These are phyloP conservation scores for Didymella pinodella DNA, from an alignment of 2,329 filamentous ascomycete genomes.

Conservation along the genomic window DNA sequence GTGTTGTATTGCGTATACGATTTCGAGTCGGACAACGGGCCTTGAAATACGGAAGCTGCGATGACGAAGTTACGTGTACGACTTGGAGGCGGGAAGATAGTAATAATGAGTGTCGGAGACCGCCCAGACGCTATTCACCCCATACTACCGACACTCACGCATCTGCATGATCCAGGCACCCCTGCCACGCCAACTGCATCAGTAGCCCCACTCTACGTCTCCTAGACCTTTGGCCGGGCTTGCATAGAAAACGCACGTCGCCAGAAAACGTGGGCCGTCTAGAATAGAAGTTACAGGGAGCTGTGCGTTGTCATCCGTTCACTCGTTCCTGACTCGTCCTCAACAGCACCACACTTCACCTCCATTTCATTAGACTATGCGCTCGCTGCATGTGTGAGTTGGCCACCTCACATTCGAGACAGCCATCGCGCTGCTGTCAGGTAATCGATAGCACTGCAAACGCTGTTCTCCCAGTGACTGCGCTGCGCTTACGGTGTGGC, in stretches of 20 bases:
- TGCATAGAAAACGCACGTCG: slow-evolving; percentile 46
- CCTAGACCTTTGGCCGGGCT: slow-evolving; percentile 39
- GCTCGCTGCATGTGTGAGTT: slow-evolving; percentile 41
- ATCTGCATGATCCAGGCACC: slow-evolving; percentile 43
- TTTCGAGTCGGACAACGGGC: slow-evolving; percentile 26
- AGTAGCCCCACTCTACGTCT: slow-evolving; percentile 47
- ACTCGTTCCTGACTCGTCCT: slow-evolving; percentile 47
- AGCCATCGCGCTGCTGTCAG: slow-evolving; percentile 29
- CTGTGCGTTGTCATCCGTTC: slow-evolving; percentile 51
- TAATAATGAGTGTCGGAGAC: slow-evolving; percentile 42
- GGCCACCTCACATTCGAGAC: slow-evolving; percentile 33
- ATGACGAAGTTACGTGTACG: slow-evolving; percentile 21
- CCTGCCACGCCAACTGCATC: slow-evolving; percentile 45
- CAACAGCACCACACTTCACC: slow-evolving; percentile 36
- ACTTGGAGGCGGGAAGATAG: slow-evolving; percentile 30
- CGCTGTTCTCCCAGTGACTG: slow-evolving; percentile 21
- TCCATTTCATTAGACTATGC: slow-evolving; percentile 38
- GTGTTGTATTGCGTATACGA: slow-evolving; percentile 25
- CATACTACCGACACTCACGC: slow-evolving; percentile 47
- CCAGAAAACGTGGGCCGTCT: slow-evolving; percentile 51
- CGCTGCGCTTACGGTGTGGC: slow-evolving; percentile 37
- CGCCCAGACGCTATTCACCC: slow-evolving; percentile 51
- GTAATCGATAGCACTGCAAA: slow-evolving; percentile 27
- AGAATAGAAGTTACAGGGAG: slow-evolving; percentile 42
- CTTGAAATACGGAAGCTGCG: slow-evolving; percentile 26